Conservation (phyloP, 345 rosid species). For the Populus simonii region DNA sequence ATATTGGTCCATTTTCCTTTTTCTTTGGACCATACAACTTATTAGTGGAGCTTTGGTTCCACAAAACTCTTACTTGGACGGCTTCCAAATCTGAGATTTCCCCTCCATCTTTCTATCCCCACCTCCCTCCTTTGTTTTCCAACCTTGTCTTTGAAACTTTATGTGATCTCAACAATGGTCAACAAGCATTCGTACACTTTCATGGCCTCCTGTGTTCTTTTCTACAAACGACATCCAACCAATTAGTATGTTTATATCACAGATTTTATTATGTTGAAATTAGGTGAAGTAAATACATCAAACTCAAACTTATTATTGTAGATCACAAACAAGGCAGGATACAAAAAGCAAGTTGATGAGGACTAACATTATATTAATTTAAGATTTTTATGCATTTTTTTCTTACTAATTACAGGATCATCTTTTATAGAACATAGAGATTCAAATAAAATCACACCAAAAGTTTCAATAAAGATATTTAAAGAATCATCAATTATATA, state of each 20-base stretch:
- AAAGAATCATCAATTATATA: too few relatives aligned
- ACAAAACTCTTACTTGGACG: slow-evolving; percentile 17
- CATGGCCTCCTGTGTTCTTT: slow-evolving; percentile 1
- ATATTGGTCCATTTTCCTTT: slow-evolving; percentile 22
- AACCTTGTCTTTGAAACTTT: slow-evolving; percentile 2
- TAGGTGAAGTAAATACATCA: background rate
- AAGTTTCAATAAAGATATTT: too few relatives aligned
- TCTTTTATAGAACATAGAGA: too few relatives aligned
- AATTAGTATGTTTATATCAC: background rate
- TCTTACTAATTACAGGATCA: too few relatives aligned
- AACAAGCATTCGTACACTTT: slow-evolving; percentile 18
- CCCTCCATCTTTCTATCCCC: background rate
- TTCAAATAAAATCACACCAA: too few relatives aligned
- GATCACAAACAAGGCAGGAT: background rate
- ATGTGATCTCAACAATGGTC: slow-evolving; percentile 6
- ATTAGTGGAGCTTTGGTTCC: slow-evolving; percentile 24
- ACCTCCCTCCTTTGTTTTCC: slow-evolving; percentile 3
- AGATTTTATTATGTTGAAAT: too few relatives aligned
- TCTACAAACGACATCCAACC: background rate
- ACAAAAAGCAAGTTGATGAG: background rate
- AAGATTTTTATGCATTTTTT: too few relatives aligned
- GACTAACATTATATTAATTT: background rate
- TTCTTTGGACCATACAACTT: slow-evolving; percentile 15
- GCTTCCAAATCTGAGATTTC: slow-evolving; percentile 15
- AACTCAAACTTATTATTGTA: background rate